Evolutionary conservation across 2,329 filamentous ascomycete genomes (phyloP), one percentile per base, ranked within the genome.

Genomic region (Trematosphaeria pertusa): DNA sequence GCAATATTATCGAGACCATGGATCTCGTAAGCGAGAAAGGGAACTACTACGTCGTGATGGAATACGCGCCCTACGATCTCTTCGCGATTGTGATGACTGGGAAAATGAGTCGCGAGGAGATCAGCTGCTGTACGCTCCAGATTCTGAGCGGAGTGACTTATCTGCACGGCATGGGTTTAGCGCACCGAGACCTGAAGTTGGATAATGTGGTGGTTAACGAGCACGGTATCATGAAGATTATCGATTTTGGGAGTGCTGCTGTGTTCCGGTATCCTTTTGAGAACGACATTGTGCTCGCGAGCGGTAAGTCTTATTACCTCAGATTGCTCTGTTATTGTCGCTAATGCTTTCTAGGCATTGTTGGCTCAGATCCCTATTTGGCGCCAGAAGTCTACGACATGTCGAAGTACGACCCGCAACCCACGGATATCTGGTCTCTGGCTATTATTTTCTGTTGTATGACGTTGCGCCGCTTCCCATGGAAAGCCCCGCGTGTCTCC

Each of bases 371-470:
- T 75, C 94, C 94, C 3, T 99, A 99, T 69, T 82, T 99, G 33
- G 94, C 94, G 0, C 94, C 94, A 0, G 94, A 99, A 73, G 94
- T 99, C 1, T 97, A 97, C 65, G 92, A 97, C 56, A 85, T 92
- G 52, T 86, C 88, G 56, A 92, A 91, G 67, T 99, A 99, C 70
- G 92, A 99, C 64, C 91, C 94, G 1, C 88, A 92, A 52, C 90
- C 91, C 5, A 90, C 93, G 1, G 94, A 99, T 74, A 91, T 99
- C 49, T 99, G 94, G 94, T 99, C 94, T 9, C 79, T 99, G 49
- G 94, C 93, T 14, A 99, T 99, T 61, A 97, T 99, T 44, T 99
- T 93, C 75, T 97, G 94, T 74, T 99, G 94, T 78, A 99, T 99
- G 94, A 94, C 91, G 4, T 79, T 99, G 32, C 84, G 94, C 17